phyloP scores from a whole-genome alignment of 306 rosid genomes.

The Cucurbita moschata region DNA sequence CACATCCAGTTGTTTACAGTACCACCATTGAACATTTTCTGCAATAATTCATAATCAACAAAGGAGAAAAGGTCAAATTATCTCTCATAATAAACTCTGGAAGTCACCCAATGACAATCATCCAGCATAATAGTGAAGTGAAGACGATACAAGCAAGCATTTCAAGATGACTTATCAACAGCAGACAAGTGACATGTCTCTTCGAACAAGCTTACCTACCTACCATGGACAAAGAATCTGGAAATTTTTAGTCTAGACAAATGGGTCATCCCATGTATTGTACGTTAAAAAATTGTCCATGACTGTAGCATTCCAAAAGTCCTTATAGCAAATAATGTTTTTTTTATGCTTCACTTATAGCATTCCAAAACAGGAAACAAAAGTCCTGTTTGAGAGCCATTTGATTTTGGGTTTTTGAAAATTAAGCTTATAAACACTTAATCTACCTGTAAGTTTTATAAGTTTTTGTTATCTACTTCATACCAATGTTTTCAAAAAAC shows the following conservation, averaged over 20 bases:
- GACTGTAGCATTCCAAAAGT: no score
- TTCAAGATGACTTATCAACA: not conserved
- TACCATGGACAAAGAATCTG: not conserved
- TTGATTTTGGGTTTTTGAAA: no score
- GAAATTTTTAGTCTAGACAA: not conserved
- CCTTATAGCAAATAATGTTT: not conserved
- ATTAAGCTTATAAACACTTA: no score
- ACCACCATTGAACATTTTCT: slow-evolving; percentile 99
- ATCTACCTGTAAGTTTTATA: no score
- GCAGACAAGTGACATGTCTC: not conserved
- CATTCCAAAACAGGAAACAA: not conserved
- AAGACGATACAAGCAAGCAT: not conserved
- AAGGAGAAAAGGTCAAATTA: not conserved
- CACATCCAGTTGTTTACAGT: slow-evolving; percentile 79
- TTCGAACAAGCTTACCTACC: not conserved
- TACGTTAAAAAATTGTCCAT: no score
- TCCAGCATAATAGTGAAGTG: not conserved
- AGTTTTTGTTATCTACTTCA: no score
- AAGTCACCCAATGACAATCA: not conserved
- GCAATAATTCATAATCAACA: slow-evolving; percentile 11
- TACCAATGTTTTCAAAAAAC: no score
- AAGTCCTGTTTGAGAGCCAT: no score
- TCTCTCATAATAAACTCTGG: not conserved
- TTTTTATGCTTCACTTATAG: not conserved
- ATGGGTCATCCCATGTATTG: not conserved